These are phyloP conservation scores for Aspergillus calidoustus DNA, from an alignment of 2,329 filamentous ascomycete species.

Conservation along the genomic window DNA sequence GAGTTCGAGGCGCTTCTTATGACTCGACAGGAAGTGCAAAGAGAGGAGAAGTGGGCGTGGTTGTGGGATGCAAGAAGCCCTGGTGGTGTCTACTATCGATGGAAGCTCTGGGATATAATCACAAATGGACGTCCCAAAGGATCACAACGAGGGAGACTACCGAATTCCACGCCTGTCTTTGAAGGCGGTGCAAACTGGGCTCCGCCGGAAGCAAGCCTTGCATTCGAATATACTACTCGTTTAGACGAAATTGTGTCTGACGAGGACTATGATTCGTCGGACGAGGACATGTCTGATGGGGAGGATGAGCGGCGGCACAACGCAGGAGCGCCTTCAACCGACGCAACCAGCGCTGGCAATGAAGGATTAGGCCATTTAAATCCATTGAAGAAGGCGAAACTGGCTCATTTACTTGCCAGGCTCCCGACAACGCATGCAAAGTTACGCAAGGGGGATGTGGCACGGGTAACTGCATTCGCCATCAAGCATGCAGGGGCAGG, in stretches of 20 bases:
- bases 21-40: slow-evolving; percentile 80
- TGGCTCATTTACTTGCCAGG: slow-evolving; percentile 81
- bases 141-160: slow-evolving; percentile 48
- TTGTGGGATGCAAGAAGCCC: slow-evolving; percentile 82
- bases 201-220: slow-evolving; percentile 71
- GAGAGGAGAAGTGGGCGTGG: slow-evolving; percentile 91
- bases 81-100: slow-evolving; percentile 89
- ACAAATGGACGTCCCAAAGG: slow-evolving; percentile 60
- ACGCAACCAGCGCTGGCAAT: slow-evolving; percentile 41
- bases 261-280: slow-evolving; percentile 82
- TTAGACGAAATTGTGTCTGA: slow-evolving; percentile 83
- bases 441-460: slow-evolving; percentile 82
- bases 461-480: slow-evolving; percentile 83
- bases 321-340: slow-evolving; percentile 46
- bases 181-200: slow-evolving; percentile 80
- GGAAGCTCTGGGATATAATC: slow-evolving; percentile 86
- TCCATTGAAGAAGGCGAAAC: slow-evolving; percentile 80
- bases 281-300: slow-evolving; percentile 70
- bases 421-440: slow-evolving; percentile 76
- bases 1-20: slow-evolving; percentile 93
- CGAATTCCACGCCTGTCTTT: slow-evolving; percentile 65
- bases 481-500: slow-evolving; percentile 84
- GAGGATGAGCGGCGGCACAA: slow-evolving; percentile 51
- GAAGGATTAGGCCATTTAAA: slow-evolving; percentile 72
- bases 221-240: slow-evolving; percentile 77